Conservation (phyloP, 768 basidiomycete species). For the Phallus indusiatus region DNA sequence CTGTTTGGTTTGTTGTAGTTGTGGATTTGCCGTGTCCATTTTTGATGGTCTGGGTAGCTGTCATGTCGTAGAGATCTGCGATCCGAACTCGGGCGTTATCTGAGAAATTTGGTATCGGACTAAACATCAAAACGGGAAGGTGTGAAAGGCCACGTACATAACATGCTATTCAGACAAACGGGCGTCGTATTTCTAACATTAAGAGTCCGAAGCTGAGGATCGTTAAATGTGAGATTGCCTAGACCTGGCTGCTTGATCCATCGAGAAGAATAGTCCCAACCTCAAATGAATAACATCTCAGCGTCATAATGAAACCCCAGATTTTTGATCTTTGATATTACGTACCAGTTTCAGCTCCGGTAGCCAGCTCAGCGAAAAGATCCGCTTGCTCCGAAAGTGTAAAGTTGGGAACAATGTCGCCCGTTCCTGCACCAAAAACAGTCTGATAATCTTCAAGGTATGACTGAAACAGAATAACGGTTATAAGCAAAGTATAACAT, state of each 20-base stretch:
- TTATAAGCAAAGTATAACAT: constrained; percentile 11
- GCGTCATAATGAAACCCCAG: constrained; percentile 21
- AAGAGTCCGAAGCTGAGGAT: constrained; percentile 54
- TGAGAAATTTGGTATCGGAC: constrained; percentile 18
- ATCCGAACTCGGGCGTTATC: constrained; percentile 57
- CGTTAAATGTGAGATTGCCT: constrained; percentile 32
- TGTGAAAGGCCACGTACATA: constrained; percentile 44
- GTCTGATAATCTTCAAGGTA: constrained; percentile 61
- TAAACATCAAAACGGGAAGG: neutral
- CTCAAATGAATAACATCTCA: constrained; percentile 1
- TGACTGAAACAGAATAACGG: neutral
- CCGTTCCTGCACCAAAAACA: constrained; percentile 41
- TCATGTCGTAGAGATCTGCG: constrained; percentile 43
- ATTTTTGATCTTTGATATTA: no score
- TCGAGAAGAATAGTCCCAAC: constrained; percentile 32
- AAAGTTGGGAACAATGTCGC: constrained; percentile 27
- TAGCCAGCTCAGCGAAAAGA: constrained; percentile 82
- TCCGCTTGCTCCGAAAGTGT: constrained; percentile 43
- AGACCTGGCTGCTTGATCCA: constrained; percentile 33
- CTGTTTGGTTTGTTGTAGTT: neutral
- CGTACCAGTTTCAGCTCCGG: constrained; percentile 73
- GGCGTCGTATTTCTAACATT: constrained; percentile 64
- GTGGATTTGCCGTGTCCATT: neutral
- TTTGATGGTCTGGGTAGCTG: neutral
- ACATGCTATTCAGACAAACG: constrained; percentile 75